These are phyloP conservation scores for Aspergillus bertholletiae DNA, from an alignment of 495 filamentous ascomycete genomes.

Conservation along the genomic window DNA sequence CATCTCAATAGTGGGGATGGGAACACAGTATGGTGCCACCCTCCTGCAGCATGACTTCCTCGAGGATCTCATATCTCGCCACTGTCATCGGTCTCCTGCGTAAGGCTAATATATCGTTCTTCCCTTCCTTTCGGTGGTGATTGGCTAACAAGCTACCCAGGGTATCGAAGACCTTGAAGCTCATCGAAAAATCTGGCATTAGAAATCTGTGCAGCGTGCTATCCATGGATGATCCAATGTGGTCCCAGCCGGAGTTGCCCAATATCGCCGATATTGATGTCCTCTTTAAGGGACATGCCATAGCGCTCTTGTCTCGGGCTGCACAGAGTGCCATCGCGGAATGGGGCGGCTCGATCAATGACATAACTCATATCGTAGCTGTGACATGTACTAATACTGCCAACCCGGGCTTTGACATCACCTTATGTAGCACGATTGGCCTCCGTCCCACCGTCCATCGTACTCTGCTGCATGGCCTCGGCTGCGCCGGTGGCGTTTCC, in stretches of 20 bases:
- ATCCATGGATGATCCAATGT: neutral
- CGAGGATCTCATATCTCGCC: neutral
- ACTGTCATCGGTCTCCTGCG: neutral
- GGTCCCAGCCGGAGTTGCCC: neutral
- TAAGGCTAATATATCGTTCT: neutral
- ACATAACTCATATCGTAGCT: constrained; percentile 1
- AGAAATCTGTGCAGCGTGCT: neutral
- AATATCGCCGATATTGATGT: neutral
- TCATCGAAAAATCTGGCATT: neutral
- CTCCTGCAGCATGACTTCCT: neutral
- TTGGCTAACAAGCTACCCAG: neutral
- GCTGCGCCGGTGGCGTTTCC: neutral
- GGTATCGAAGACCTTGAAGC: neutral
- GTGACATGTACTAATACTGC: constrained; percentile 1
- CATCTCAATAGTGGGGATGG: neutral
- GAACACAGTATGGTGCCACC: neutral
- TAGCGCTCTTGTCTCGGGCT: neutral
- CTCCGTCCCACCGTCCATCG: neutral
- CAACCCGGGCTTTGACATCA: neutral
- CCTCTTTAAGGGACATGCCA: neutral
- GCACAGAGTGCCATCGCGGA: neutral
- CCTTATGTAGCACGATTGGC: neutral
- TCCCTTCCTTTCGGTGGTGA: neutral
- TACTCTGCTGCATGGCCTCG: neutral
- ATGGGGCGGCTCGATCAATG: neutral